Percentiles rank a stretch among this genome's conserved stretches.
Evolutionary conservation across 371 early-diverging fungal genomes (phyloP).

Genomic region (Apophysomyces trapeziformis): DNA sequence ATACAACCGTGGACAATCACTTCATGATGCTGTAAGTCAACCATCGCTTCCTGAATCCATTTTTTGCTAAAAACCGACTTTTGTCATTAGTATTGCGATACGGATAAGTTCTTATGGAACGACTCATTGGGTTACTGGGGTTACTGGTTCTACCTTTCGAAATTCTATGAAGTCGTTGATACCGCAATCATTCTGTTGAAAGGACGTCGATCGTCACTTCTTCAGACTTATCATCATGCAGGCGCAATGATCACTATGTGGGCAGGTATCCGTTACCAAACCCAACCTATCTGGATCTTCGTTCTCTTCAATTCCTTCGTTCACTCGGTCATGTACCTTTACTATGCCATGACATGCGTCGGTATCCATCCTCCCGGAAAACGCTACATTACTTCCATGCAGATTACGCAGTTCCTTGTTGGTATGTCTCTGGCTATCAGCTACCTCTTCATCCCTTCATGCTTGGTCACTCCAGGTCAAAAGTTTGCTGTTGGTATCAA

Average conservation of each 20-base stretch:
- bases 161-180: slow-evolving; percentile 89
- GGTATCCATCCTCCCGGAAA: slow-evolving; percentile 85
- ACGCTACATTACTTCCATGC: slow-evolving; percentile 82
- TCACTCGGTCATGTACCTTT: slow-evolving; percentile 91
- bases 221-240: slow-evolving; percentile 91
- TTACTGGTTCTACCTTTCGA: slow-evolving; percentile 85
- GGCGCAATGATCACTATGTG: slow-evolving; percentile 79
- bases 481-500: slow-evolving; percentile 73
- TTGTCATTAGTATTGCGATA: slow-evolving; percentile 67
- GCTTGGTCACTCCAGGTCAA: slow-evolving; percentile 64
- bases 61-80: not conserved
- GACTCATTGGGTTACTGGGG: slow-evolving; percentile 75
- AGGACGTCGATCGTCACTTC: slow-evolving; percentile 76
- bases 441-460: slow-evolving; percentile 72
- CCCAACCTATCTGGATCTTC: slow-evolving; percentile 85
- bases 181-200: slow-evolving; percentile 85
- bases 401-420: slow-evolving; percentile 88
- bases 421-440: slow-evolving; percentile 73
- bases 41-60: too few species aligned
- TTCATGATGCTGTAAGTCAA: slow-evolving; percentile 57
- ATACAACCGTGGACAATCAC: slow-evolving; percentile 37
- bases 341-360: slow-evolving; percentile 80
- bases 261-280: slow-evolving; percentile 73
- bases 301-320: slow-evolving; percentile 89
- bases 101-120: slow-evolving; percentile 69